Base-by-base conservation (phyloP, 2,329 filamentous ascomycete species). In the Monosporascus sp. region DNA sequence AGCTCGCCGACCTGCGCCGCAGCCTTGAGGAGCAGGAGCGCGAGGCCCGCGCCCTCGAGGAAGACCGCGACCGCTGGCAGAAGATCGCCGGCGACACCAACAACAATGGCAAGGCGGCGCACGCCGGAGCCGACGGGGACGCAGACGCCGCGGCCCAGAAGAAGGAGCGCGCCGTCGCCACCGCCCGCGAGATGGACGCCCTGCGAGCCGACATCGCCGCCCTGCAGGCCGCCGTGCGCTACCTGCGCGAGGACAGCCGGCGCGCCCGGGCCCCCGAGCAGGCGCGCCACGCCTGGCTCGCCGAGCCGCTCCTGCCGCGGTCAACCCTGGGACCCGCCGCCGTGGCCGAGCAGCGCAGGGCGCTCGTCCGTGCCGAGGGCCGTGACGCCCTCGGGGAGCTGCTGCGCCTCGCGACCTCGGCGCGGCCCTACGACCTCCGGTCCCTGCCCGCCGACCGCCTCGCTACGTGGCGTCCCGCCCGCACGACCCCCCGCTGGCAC, bases 171-270 rank as follows among this genome's bases (percentile, higher is more conserved):
- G 84, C 86, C 27, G 85, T 88, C 47, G 83, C 85, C 5, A 88
- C 84, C 1, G 84, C 84, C 27, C 81, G 84, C 50, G 87, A 93
- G 68, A 85, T 91, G 72, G 87, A 91, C 59, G 75, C 76, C 9
- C 80, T 92, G 60, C 84, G 85, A 68, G 78, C 79, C 60, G 85
- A 93, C 55, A 84, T 91, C 61, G 77, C 76, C 52, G 77, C 75
- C 59, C 69, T 88, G 52, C 79, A 89, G 64, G 79, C 81, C 2
- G 84, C 85, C 1, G 82, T 89, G 46, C 78, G 84, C 11, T 88
- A 84, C 67, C 75, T 90, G 31, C 78, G 85, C 25, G 81, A 87
- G 58, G 85, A 89, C 62, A 88, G 83, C 68, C 75, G 78, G 43
- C 80, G 83, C 3, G 81, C 84, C 1, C 78, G 85, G 18, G 69